Conservation (phyloP, 331 rosid species). For the Pyracantha coccinea region DNA sequence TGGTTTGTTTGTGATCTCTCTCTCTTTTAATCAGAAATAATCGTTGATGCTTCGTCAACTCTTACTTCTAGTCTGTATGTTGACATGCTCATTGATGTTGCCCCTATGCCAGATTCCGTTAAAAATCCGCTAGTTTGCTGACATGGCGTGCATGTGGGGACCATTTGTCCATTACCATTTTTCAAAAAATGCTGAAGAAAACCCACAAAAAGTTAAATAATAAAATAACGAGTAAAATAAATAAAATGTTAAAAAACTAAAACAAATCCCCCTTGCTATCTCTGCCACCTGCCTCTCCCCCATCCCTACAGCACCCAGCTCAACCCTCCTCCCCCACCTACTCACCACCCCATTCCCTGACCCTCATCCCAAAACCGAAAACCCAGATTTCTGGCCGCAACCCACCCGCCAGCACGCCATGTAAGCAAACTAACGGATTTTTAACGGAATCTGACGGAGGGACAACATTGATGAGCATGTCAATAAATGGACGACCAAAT, state of each 20-base stretch:
- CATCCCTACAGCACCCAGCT: not conserved
- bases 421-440: not conserved
- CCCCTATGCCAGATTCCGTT: too few relatives aligned
- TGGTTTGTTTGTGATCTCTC: conserved; percentile 43
- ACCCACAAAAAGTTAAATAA: too few relatives aligned
- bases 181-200: too few relatives aligned
- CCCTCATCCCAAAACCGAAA: not conserved
- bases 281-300: not conserved
- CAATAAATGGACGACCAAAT: not conserved
- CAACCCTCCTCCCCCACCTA: not conserved
- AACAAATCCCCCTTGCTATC: not conserved
- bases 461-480: not conserved
- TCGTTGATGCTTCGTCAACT: too few relatives aligned
- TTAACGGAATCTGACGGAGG: not conserved
- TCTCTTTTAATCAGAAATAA: not conserved
- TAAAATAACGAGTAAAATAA: too few relatives aligned
- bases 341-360: not conserved
- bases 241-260: too few relatives aligned
- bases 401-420: not conserved
- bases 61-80: too few relatives aligned
- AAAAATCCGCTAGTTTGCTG: too few relatives aligned
- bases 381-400: not conserved
- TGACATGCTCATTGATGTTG: too few relatives aligned
- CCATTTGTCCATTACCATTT: too few relatives aligned
- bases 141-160: too few relatives aligned